Evolutionary conservation across 805 yeast genomes (phyloP).

Genomic region (Wickerhamiella sorbophila): DNA sequence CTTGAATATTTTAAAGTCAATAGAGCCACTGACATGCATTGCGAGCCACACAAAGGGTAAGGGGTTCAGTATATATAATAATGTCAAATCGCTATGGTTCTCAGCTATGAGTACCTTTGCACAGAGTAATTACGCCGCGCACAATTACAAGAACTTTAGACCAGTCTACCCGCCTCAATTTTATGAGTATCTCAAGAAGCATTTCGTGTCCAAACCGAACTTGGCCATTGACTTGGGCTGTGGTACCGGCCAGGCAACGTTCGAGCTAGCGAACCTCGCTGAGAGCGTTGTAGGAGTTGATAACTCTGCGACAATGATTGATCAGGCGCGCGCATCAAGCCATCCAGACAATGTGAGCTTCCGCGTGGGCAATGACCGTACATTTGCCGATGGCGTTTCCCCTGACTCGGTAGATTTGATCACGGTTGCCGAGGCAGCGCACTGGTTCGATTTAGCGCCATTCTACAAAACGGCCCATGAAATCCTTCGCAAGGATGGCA

Average conservation of each 20-base stretch:
- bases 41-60: no score
- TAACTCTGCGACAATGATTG: conserved; percentile 42
- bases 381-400: conserved; percentile 13
- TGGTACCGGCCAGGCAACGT: conserved; percentile 66
- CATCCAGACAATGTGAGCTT: conserved; percentile 6
- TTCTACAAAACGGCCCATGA: conserved; percentile 39
- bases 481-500: conserved; percentile 45
- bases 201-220: conserved; percentile 16
- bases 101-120: conserved; percentile 47
- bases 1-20: no score
- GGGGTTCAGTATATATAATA: no score
- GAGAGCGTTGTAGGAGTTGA: conserved; percentile 49
- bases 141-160: conserved; percentile 39
- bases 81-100: no score
- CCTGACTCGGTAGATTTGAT: conserved; percentile 41
- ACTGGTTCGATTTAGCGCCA: conserved; percentile 54
- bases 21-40: no score
- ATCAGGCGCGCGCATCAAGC: conserved; percentile 25
- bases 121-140: conserved; percentile 34
- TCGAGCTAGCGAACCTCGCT: conserved; percentile 34
- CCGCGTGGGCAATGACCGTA: conserved; percentile 15
- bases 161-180: conserved; percentile 48
- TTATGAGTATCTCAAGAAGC: conserved; percentile 29
- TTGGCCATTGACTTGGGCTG: conserved; percentile 61
- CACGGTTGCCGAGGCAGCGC: conserved; percentile 75